phyloP scores from a whole-genome alignment of 495 filamentous ascomycete genomes.

The Tricharina praecox region DNA sequence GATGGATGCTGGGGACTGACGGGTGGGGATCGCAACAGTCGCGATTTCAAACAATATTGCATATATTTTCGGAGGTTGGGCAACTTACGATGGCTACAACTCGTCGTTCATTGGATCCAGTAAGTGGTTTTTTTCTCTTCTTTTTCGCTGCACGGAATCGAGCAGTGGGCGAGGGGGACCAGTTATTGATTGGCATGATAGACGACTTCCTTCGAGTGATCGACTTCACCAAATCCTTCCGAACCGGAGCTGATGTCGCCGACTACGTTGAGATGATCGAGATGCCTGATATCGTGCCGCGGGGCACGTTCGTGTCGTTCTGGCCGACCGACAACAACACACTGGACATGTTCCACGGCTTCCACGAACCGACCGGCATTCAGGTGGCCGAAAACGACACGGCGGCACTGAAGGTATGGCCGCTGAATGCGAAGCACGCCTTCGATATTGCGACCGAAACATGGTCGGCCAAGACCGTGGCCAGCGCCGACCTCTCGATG shows the following conservation, averaged over 20 bases:
- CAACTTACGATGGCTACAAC: not conserved
- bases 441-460: not conserved
- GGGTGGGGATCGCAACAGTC: not conserved
- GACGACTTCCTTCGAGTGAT: not conserved
- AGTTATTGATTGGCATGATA: not conserved
- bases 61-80: conserved; percentile 2
- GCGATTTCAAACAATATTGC: not conserved
- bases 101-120: no score
- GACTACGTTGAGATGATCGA: not conserved
- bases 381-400: not conserved
- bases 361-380: not conserved
- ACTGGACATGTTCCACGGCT: not conserved
- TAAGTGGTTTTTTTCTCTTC: no score
- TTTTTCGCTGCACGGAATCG: conserved; percentile 3
- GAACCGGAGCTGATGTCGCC: not conserved
- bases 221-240: not conserved
- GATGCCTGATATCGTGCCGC: not conserved
- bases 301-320: not conserved
- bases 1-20: not conserved
- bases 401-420: not conserved
- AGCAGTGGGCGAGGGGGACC: not conserved
- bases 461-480: not conserved
- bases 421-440: not conserved
- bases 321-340: not conserved
- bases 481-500: not conserved